phyloP scores from a whole-genome alignment of 2,329 filamentous ascomycete species.

The Aspergillus carbonarius region DNA sequence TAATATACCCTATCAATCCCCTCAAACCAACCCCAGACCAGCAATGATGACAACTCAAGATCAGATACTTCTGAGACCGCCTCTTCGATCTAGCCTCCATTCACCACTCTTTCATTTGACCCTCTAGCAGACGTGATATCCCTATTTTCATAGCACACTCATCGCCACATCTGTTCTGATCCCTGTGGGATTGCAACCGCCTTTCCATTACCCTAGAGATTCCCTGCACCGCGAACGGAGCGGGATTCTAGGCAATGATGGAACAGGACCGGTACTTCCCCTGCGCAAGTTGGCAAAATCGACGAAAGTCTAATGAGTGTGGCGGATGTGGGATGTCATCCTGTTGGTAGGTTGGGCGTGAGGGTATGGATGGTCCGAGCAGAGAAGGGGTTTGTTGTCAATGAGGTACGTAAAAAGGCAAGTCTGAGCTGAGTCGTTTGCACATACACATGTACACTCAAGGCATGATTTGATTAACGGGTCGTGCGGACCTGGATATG shows the following conservation, averaged over 20 bases:
- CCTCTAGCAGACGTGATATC: not conserved
- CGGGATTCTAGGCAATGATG: not conserved
- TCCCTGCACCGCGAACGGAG: conserved; percentile 7
- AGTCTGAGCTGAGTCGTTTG: conserved; percentile 33
- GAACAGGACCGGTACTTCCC: conserved; percentile 17
- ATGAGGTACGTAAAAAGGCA: conserved; percentile 33
- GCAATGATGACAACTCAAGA: conserved; percentile 42
- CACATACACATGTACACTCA: not conserved
- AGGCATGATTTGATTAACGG: not conserved
- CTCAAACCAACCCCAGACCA: conserved; percentile 15
- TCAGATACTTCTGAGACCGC: conserved; percentile 45
- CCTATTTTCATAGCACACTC: not conserved
- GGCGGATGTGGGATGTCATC: not conserved
- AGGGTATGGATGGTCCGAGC: not conserved
- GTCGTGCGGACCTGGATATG: not conserved
- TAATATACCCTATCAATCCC: not conserved
- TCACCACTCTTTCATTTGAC: not conserved
- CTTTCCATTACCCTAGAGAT: not conserved
- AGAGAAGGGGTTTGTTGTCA: conserved; percentile 6
- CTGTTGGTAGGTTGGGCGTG: not conserved
- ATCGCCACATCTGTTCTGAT: conserved; percentile 1
- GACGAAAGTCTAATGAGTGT: not conserved
- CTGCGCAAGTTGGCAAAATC: not conserved
- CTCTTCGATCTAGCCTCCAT: conserved; percentile 1
- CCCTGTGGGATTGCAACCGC: conserved; percentile 17